These are phyloP conservation scores for Fusarium sterilihyphosum DNA, from an alignment of 2,329 filamentous ascomycete species.

Conservation along the genomic window DNA sequence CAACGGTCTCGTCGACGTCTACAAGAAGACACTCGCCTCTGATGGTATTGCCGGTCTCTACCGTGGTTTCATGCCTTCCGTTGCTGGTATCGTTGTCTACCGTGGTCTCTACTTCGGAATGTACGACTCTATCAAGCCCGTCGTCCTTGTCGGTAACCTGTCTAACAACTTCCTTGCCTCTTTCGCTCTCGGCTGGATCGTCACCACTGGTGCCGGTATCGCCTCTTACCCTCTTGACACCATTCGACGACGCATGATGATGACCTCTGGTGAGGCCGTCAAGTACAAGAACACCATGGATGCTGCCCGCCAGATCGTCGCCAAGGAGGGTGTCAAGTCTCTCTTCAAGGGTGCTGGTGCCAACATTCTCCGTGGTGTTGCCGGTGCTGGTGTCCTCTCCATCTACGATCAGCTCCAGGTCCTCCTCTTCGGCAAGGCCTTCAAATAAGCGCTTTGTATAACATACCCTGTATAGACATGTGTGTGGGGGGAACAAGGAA, in stretches of 20 bases:
- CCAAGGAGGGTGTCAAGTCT: slow-evolving; percentile 97
- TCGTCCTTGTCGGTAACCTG: slow-evolving; percentile 89
- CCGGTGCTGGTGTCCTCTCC: slow-evolving; percentile 99
- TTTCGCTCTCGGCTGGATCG: slow-evolving; percentile 97
- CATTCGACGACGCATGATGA: slow-evolving; percentile 99
- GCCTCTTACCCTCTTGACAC: slow-evolving; percentile 99
- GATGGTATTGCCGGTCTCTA: slow-evolving; percentile 99
- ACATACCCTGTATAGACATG: slow-evolving; percentile 55
- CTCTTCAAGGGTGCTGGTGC: slow-evolving; percentile 99
- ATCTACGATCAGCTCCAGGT: slow-evolving; percentile 99
- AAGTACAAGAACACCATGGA: slow-evolving; percentile 99
- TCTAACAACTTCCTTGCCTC: slow-evolving; percentile 99
- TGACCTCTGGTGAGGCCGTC: slow-evolving; percentile 97
- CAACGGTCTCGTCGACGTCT: slow-evolving; percentile 99
- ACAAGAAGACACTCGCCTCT: slow-evolving; percentile 99
- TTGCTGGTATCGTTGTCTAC: slow-evolving; percentile 99
- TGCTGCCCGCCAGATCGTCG: slow-evolving; percentile 94
- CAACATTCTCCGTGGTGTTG: slow-evolving; percentile 99
- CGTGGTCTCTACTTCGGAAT: slow-evolving; percentile 99
- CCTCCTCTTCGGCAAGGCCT: slow-evolving; percentile 99
- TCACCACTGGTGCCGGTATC: slow-evolving; percentile 99
- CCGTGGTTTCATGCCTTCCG: slow-evolving; percentile 99
- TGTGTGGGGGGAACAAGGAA: slow-evolving; percentile 44
- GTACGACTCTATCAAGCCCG: slow-evolving; percentile 99
- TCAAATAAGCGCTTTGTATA: slow-evolving; percentile 70